Evolutionary conservation across 2,329 filamentous ascomycete genomes (phyloP), one percentile per base, ranked within the genome.

Genomic region (Scedosporium apiospermum): DNA sequence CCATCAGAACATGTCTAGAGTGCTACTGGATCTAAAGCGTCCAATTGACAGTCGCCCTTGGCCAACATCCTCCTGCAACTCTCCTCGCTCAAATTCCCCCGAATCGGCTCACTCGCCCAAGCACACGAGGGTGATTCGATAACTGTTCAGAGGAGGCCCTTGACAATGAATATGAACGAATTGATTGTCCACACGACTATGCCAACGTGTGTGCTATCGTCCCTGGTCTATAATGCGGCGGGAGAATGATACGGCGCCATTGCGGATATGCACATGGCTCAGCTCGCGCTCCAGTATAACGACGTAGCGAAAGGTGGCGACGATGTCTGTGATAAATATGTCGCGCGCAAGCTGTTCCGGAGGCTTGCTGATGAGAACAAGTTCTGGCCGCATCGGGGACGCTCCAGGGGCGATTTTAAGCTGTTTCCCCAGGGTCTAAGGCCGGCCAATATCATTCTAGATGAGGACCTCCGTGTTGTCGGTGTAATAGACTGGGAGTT

Each of bases 401-500:
- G 5, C 61, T 38, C 61, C 30, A 71, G 70, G 59, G 62, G 66
- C 1, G 30, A 23, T 27, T 61, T 61, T 12, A 34, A 14, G 44
- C 66, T 77, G 14, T 76, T 69, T 67, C 65, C 65, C 16, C 71
- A 74, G 38, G 72, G 75, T 63, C 68, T 76, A 9, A 63, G 69
- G 2, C 67, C 72, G 14, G 65, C 64, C 3, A 76, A 77, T 57
- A 64, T 75, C 26, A 66, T 77, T 2, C 5, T 75, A 2, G 67
- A 72, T 21, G 62, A 69, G 4, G 60, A 70, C 4, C 61, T 71
- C 3, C 59, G 67, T 0, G 63, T 77, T 1, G 66, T 71, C 7
- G 73, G 68, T 3, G 69, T 75, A 0, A 73, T 80, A 3, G 75
- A 78, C 64, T 78, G 74, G 74, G 76, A 78, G 66, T 75, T 74